Evolutionary conservation across 2,329 filamentous ascomycete genomes (phyloP).

Genomic region (Hypoxylon sp.): DNA sequence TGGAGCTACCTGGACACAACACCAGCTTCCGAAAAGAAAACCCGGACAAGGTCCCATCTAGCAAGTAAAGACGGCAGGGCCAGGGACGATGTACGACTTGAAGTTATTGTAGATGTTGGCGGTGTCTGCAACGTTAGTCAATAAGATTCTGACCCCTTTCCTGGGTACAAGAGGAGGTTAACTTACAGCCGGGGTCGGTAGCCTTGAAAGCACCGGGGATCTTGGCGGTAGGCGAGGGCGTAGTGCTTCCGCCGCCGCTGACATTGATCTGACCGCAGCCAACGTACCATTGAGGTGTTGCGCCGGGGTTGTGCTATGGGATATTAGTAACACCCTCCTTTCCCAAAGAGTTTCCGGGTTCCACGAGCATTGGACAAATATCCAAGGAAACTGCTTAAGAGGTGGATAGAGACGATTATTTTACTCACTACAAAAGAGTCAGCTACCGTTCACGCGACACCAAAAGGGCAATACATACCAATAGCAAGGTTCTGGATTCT

Average conservation of each 20-base stretch:
- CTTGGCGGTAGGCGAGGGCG: slow-evolving; percentile 51
- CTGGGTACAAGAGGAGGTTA: not conserved
- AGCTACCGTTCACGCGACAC: not conserved
- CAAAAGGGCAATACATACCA: not conserved
- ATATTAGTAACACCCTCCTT: not conserved
- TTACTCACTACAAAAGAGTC: not conserved
- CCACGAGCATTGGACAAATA: not conserved
- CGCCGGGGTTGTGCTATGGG: slow-evolving; percentile 62
- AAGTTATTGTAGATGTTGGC: slow-evolving; percentile 50
- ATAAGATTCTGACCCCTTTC: not conserved
- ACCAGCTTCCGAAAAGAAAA: not conserved
- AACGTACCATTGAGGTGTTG: slow-evolving; percentile 60
- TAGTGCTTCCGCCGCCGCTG: slow-evolving; percentile 54
- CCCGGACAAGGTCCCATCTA: slow-evolving; percentile 18
- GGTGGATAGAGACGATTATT: not conserved
- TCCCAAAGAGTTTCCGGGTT: not conserved
- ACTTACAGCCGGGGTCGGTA: slow-evolving; percentile 56
- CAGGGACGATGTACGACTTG: slow-evolving; percentile 46
- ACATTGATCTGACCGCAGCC: slow-evolving; percentile 61
- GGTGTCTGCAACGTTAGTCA: slow-evolving; percentile 36
- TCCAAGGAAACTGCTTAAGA: not conserved
- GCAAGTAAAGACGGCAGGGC: slow-evolving; percentile 45
- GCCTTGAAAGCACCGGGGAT: slow-evolving; percentile 59
- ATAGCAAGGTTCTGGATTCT: slow-evolving; percentile 71
- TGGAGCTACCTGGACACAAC: not conserved